phyloP scores from a whole-genome alignment of 805 yeast species.

The Candida ulmi region DNA sequence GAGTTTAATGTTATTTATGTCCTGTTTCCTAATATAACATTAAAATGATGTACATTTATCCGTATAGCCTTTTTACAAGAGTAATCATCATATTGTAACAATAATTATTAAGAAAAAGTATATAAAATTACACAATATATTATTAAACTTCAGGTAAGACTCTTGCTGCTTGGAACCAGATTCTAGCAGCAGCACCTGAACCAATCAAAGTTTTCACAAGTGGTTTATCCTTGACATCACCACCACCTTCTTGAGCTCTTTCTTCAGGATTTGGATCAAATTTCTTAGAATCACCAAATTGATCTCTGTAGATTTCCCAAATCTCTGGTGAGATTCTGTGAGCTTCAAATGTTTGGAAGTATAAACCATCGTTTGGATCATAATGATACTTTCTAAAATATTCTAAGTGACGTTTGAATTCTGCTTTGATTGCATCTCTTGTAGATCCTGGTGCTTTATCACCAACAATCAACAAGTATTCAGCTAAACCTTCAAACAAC shows the following conservation, averaged over 20 bases:
- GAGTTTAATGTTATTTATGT: constrained; percentile 26
- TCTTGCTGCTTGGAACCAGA: constrained; percentile 64
- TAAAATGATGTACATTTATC: too few relatives aligned
- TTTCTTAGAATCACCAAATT: constrained; percentile 50
- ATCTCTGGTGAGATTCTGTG: constrained; percentile 44
- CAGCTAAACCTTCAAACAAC: constrained; percentile 63
- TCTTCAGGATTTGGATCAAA: constrained; percentile 48
- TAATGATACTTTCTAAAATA: constrained; percentile 52
- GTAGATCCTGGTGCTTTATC: constrained; percentile 34
- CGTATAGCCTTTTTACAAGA: too few relatives aligned
- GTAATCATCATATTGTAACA: neutral
- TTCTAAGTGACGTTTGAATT: constrained; percentile 47
- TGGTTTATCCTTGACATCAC: constrained; percentile 28
- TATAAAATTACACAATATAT: neutral
- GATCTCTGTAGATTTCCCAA: constrained; percentile 43
- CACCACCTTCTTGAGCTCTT: constrained; percentile 37
- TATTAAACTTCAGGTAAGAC: constrained; percentile 31
- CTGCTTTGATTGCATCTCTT: constrained; percentile 26
- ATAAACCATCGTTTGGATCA: constrained; percentile 54
- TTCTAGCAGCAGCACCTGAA: constrained; percentile 61
- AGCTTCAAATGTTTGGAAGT: constrained; percentile 56
- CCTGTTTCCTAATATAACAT: neutral
- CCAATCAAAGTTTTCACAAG: constrained; percentile 53
- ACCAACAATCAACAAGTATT: constrained; percentile 45
- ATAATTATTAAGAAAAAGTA: neutral